phyloP scores from a whole-genome alignment of 2,329 filamentous ascomycete species.

The Phyllosticta capitalensis region DNA sequence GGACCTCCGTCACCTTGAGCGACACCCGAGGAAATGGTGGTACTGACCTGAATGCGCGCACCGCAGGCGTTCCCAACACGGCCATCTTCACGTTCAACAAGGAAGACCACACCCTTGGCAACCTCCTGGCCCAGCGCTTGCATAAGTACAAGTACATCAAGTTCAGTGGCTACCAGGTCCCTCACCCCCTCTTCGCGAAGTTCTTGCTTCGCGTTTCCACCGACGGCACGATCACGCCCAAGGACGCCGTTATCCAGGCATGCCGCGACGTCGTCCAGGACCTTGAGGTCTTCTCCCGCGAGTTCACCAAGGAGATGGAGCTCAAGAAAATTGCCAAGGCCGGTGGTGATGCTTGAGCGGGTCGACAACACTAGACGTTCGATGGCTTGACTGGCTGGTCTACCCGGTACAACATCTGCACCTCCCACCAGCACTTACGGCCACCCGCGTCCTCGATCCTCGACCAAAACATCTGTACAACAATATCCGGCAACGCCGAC shows the following conservation, averaged over 20 bases:
- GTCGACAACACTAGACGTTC: no score
- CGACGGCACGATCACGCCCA: slow-evolving; percentile 78
- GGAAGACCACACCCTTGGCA: slow-evolving; percentile 92
- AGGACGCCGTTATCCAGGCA: slow-evolving; percentile 71
- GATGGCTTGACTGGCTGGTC: no score
- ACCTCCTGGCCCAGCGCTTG: slow-evolving; percentile 77
- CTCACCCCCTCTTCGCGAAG: slow-evolving; percentile 32
- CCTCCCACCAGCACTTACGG: no score
- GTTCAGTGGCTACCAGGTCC: slow-evolving; percentile 83
- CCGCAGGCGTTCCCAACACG: slow-evolving; percentile 78
- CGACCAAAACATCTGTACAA: no score
- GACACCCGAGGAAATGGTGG: background rate
- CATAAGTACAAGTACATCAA: slow-evolving; percentile 74
- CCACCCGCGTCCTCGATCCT: no score
- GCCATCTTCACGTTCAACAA: slow-evolving; percentile 93
- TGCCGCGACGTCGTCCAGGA: slow-evolving; percentile 77
- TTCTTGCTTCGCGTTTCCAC: slow-evolving; percentile 81
- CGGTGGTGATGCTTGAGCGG: slow-evolving; percentile 8
- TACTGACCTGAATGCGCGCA: background rate
- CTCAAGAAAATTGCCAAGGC: slow-evolving; percentile 64
- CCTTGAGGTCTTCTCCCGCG: slow-evolving; percentile 67
- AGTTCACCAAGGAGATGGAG: slow-evolving; percentile 90
- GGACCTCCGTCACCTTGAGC: background rate
- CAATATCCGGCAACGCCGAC: no score
- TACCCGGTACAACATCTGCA: no score